Evolutionary conservation across 495 filamentous ascomycete genomes (phyloP).

Genomic region (Tuber indicum): DNA sequence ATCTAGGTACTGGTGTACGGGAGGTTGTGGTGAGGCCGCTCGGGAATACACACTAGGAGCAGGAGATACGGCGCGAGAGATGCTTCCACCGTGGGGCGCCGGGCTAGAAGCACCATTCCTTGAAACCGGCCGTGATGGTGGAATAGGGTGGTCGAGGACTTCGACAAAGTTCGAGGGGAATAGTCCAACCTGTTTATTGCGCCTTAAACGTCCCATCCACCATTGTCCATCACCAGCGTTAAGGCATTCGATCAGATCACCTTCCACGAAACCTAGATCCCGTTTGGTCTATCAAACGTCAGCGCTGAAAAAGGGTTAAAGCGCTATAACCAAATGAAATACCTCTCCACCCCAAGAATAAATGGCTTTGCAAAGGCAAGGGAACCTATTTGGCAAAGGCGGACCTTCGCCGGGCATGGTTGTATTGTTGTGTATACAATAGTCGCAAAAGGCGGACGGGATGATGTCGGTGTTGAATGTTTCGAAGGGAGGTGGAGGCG

Average conservation of each 20-base stretch:
- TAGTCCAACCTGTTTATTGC: conserved; percentile 81
- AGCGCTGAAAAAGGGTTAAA: conserved; percentile 14
- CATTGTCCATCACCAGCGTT: conserved; percentile 96
- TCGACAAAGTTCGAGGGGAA: conserved; percentile 98
- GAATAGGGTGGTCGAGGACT: conserved; percentile 74
- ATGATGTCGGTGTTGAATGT: conserved; percentile 10
- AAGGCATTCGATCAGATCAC: conserved; percentile 93
- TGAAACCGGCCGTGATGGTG: conserved; percentile 50
- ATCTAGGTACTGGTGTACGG: conserved; percentile 27
- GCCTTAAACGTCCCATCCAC: conserved; percentile 88
- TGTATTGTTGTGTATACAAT: conserved; percentile 11
- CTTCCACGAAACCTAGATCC: conserved; percentile 93
- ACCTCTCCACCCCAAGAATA: conserved; percentile 97
- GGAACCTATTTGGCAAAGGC: conserved; percentile 74
- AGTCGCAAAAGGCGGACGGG: conserved; percentile 7
- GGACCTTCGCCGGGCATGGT: conserved; percentile 57
- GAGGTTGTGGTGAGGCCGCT: conserved; percentile 33
- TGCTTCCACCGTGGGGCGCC: conserved; percentile 53
- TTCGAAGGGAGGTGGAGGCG: conserved; percentile 12
- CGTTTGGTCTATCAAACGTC: conserved; percentile 59
- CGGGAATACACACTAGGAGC: conserved; percentile 31
- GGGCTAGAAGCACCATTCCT: conserved; percentile 67
- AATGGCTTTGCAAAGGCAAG: conserved; percentile 90
- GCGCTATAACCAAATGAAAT: conserved; percentile 26
- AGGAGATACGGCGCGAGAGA: conserved; percentile 41